Evolutionary conservation across 345 rosid genomes (phyloP).

Genomic region (Triadica sebifera): DNA sequence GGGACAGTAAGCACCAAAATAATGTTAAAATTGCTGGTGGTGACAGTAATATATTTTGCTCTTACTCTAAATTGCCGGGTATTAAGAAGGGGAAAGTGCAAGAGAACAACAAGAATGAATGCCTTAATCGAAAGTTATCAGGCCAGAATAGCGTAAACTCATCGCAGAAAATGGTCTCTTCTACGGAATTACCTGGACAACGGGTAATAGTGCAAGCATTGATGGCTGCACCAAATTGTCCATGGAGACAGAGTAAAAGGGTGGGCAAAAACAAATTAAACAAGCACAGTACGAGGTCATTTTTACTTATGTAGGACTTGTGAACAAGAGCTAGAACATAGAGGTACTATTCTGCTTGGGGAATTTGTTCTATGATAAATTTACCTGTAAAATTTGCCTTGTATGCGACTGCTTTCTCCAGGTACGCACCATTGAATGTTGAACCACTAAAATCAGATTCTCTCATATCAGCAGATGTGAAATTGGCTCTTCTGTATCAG

Average conservation of each 20-base stretch:
- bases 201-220: slow-evolving; percentile 9
- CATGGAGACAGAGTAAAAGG: slow-evolving; percentile 13
- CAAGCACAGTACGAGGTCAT: not conserved
- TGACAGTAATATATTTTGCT: not conserved
- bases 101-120: not conserved
- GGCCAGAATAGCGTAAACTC: not conserved
- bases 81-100: not conserved
- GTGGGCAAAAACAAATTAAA: not conserved
- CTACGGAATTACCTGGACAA: slow-evolving; percentile 4
- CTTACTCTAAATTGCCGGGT: not conserved
- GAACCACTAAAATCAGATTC: slow-evolving; percentile 95
- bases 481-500: slow-evolving; percentile 85
- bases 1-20: not conserved
- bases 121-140: not conserved
- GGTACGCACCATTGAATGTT: slow-evolving; percentile 87
- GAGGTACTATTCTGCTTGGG: not conserved
- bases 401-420: slow-evolving; percentile 95
- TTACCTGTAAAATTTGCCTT: slow-evolving; percentile 86
- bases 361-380: not conserved
- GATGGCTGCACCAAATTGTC: slow-evolving; percentile 17
- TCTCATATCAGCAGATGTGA: slow-evolving; percentile 94
- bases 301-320: not conserved
- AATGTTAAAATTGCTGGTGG: not conserved
- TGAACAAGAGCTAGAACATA: not conserved
- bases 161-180: not conserved